Conservation (phyloP, 192 early-diverging fungal genomes). For the Linnemannia zychae region DNA sequence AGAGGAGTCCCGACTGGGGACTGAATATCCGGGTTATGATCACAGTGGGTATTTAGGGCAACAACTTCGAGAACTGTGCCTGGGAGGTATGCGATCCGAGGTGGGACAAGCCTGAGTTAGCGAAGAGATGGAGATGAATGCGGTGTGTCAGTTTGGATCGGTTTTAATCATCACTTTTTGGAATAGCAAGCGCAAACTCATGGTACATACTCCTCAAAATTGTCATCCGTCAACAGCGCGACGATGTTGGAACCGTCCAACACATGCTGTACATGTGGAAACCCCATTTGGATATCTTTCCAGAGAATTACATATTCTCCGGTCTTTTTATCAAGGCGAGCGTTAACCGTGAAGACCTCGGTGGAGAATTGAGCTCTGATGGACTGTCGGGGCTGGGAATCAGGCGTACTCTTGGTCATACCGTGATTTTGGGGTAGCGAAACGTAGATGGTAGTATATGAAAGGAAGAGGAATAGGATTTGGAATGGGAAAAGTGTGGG, state of each 20-base stretch:
- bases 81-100: slow-evolving; percentile 2
- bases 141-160: background rate
- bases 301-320: background rate
- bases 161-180: background rate
- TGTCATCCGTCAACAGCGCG: background rate
- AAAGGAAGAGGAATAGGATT: background rate
- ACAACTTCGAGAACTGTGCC: slow-evolving; percentile 5
- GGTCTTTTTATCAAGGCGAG: slow-evolving; percentile 7
- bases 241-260: slow-evolving; percentile 5
- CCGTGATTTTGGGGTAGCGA: background rate
- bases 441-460: background rate
- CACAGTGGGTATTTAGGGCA: background rate
- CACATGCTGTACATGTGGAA: slow-evolving; percentile 4
- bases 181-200: background rate
- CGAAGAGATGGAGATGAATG: background rate
- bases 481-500: background rate
- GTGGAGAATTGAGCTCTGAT: slow-evolving; percentile 5
- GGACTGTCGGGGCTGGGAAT: slow-evolving; percentile 4
- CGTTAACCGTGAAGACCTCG: slow-evolving; percentile 6
- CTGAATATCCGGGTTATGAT: background rate
- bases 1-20: background rate
- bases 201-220: slow-evolving; percentile 6
- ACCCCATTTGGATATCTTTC: slow-evolving; percentile 12
- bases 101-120: background rate
- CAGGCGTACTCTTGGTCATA: background rate